Conservation (phyloP, 345 rosid genomes). For the Punica granatum region DNA sequence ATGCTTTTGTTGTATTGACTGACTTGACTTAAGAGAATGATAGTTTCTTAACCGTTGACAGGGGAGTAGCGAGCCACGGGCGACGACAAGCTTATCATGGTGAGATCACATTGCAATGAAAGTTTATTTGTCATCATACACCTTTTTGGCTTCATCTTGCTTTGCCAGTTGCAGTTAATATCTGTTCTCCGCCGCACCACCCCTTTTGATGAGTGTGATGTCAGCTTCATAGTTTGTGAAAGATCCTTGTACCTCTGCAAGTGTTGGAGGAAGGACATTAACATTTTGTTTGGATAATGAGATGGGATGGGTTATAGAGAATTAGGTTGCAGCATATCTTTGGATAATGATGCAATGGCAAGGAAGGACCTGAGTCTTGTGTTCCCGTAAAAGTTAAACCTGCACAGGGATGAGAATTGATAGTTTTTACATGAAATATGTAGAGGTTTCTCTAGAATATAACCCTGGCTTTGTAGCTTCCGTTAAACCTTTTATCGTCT, state of each 20-base stretch:
- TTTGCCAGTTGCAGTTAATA: background rate
- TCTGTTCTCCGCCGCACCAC: background rate
- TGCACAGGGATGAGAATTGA: background rate
- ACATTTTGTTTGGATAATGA: no score
- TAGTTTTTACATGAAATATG: background rate
- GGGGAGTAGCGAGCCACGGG: conserved; percentile 60
- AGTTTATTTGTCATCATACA: background rate
- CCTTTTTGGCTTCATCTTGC: background rate
- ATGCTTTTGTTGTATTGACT: background rate
- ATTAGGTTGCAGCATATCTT: no score
- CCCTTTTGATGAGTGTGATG: background rate
- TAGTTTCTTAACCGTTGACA: conserved; percentile 24
- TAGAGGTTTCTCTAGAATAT: background rate
- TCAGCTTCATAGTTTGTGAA: background rate
- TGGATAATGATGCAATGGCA: no score
- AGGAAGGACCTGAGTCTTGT: background rate
- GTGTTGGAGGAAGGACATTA: background rate
- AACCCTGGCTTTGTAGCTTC: background rate
- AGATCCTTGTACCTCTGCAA: background rate
- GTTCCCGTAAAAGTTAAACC: background rate
- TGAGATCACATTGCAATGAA: conserved; percentile 16
- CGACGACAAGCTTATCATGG: conserved; percentile 60
- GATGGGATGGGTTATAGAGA: no score
- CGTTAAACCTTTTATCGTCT: no score
- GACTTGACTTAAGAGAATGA: conserved; percentile 5